phyloP scores from a whole-genome alignment of 768 basidiomycete genomes.

The Boletus sensibilis region DNA sequence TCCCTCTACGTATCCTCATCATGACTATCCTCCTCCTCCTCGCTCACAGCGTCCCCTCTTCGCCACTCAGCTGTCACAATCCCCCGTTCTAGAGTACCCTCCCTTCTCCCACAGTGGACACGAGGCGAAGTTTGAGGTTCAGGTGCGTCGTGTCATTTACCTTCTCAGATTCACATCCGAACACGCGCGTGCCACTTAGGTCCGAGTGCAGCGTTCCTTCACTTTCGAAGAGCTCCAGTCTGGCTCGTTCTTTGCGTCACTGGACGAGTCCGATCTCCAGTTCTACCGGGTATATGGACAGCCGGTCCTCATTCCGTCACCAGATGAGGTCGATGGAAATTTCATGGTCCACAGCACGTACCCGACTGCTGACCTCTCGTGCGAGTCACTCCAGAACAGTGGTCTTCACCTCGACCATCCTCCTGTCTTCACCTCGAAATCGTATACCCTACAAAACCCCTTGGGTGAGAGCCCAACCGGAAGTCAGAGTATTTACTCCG shows the following conservation, averaged over 20 bases:
- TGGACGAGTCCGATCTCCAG: slow-evolving; percentile 35
- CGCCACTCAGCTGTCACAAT: not conserved
- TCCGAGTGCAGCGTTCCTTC: slow-evolving; percentile 32
- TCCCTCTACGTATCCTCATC: not conserved
- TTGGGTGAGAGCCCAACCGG: slow-evolving; percentile 17
- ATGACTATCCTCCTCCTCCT: not conserved
- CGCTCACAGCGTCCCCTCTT: slow-evolving; percentile 1
- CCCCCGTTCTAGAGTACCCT: slow-evolving; percentile 6
- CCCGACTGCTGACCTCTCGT: not conserved
- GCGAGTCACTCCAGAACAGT: not conserved
- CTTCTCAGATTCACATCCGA: not conserved
- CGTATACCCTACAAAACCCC: slow-evolving; percentile 30
- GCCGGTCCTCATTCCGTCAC: slow-evolving; percentile 30
- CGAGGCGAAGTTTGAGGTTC: slow-evolving; percentile 26
- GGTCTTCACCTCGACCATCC: slow-evolving; percentile 7
- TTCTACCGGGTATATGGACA: slow-evolving; percentile 35
- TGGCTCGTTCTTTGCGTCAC: slow-evolving; percentile 27
- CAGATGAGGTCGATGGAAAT: slow-evolving; percentile 22
- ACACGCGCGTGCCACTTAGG: slow-evolving; percentile 13
- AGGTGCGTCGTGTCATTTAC: slow-evolving; percentile 4
- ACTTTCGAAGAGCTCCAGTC: slow-evolving; percentile 37
- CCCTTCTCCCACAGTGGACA: slow-evolving; percentile 4
- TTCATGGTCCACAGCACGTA: slow-evolving; percentile 16
- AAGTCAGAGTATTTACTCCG: not conserved
- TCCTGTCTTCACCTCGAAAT: slow-evolving; percentile 20